Evolutionary conservation across 2,329 filamentous ascomycete genomes (phyloP), one percentile per base, ranked within the genome.

Genomic region (Aspergillus candidus): DNA sequence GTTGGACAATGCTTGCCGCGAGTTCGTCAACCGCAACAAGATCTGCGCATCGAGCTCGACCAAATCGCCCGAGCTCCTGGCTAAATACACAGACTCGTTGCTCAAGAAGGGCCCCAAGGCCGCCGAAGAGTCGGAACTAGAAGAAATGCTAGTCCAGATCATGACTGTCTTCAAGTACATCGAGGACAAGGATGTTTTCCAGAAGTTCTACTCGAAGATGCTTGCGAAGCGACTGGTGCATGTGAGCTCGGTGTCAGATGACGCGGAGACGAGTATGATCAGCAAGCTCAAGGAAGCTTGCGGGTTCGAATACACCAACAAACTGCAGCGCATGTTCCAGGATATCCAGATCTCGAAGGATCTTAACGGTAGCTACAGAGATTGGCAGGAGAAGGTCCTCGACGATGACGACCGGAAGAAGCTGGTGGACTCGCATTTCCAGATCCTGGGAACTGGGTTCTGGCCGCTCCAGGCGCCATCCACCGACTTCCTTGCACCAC

Each of bases 131-230:
- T 85, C 87, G 29, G 91, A 98, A 61, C 78, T 97, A 58, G 93
- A 98, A 70, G 84, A 85, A 54, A 85, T 88, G 29, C 74, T 97
- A 27, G 82, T 81, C 14, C 88, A 96, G 66, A 93, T 98, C 59
- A 98, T 98, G 93, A 96, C 91, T 1, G 88, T 98, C 43, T 98
- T 98, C 80, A 97, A 97, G 73, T 98, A 98, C 69, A 97, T 98
- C 52, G 93, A 98, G 65, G 94, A 98, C 71, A 98, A 98, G 76
- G 93, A 98, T 61, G 94, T 98, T 4, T 98, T 98, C 78, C 93
- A 97, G 68, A 98, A 97, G 68, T 98, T 96, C 71, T 98, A 98
- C 71, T 94, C 91, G 2, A 86, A 90, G 51, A 95, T 95, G 84
- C 74, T 98, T 57, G 93, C 93, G 39, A 88, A 94, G 66, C 88